Conservation (phyloP, 116 monocot species). For the Cymodocea nodosa region DNA sequence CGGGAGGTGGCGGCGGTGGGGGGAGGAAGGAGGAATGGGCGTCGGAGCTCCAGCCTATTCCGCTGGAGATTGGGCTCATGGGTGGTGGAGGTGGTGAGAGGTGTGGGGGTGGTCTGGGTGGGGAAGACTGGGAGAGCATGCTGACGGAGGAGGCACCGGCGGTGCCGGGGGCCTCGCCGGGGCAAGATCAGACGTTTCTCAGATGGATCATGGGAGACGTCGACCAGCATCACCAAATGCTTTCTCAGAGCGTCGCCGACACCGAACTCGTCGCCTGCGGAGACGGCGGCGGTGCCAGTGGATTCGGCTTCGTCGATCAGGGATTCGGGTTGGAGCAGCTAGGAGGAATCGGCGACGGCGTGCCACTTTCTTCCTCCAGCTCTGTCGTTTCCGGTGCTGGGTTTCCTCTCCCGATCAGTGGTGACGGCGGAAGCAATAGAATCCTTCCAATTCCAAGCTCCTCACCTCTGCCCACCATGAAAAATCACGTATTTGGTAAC, state of each 20-base stretch:
- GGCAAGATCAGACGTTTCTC: slow-evolving; percentile 58
- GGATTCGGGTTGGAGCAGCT: slow-evolving; percentile 25
- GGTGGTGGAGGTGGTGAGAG: slow-evolving; percentile 6
- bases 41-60: slow-evolving; percentile 15
- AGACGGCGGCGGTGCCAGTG: slow-evolving; percentile 2
- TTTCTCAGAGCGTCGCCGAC: slow-evolving; percentile 1
- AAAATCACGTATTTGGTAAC: not conserved
- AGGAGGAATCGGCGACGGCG: slow-evolving; percentile 5
- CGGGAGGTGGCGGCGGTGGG: not conserved
- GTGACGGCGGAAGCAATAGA: slow-evolving; percentile 3
- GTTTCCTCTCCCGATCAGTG: slow-evolving; percentile 13
- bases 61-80: slow-evolving; percentile 7
- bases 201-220: slow-evolving; percentile 67
- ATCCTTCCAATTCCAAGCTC: not conserved
- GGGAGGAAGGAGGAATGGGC: slow-evolving; percentile 15
- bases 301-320: slow-evolving; percentile 37
- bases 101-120: slow-evolving; percentile 7
- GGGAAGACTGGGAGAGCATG: slow-evolving; percentile 37
- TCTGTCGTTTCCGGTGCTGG: slow-evolving; percentile 8
- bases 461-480: not conserved
- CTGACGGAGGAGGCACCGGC: slow-evolving; percentile 11
- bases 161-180: slow-evolving; percentile 8
- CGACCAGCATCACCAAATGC: slow-evolving; percentile 15
- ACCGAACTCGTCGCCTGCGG: slow-evolving; percentile 1
- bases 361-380: slow-evolving; percentile 1